Evolutionary conservation across 331 rosid genomes (phyloP).

Genomic region (Quercus tomentella): DNA sequence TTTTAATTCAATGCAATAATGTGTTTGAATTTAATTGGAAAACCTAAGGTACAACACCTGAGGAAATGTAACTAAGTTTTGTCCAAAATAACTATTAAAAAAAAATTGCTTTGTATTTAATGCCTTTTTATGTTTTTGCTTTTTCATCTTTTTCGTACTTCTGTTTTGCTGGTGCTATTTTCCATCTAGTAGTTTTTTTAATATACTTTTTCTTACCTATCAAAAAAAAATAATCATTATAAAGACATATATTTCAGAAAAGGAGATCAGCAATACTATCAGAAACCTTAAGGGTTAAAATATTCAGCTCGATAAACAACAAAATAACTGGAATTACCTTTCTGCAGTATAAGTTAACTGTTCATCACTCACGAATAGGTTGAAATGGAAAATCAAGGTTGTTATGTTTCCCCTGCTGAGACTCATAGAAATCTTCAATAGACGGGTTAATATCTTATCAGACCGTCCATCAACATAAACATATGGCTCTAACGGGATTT

Average conservation of each 20-base stretch:
- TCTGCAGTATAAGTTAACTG: conserved; percentile 76
- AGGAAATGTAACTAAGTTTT: too few species aligned
- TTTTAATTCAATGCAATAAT: too few species aligned
- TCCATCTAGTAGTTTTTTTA: too few species aligned
- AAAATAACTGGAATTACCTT: conserved; percentile 47
- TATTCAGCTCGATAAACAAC: background rate
- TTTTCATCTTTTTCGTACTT: too few species aligned
- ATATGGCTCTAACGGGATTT: conserved; percentile 66
- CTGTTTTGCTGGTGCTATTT: too few species aligned
- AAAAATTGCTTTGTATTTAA: too few species aligned
- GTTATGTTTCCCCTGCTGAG: conserved; percentile 50
- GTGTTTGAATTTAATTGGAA: too few species aligned
- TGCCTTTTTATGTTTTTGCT: too few species aligned
- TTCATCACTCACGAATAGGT: conserved; percentile 62
- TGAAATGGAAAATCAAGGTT: conserved; percentile 65
- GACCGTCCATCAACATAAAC: conserved; percentile 64
- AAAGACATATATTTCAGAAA: background rate
- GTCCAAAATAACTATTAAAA: too few species aligned
- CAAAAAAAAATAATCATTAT: too few species aligned
- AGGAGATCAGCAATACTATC: conserved; percentile 4
- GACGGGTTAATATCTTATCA: conserved; percentile 44
- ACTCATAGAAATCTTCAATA: conserved; percentile 61
- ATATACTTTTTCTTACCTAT: too few species aligned
- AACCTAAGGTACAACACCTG: too few species aligned
- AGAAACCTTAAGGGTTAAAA: background rate